Evolutionary conservation across 2,329 filamentous ascomycete genomes (phyloP).

Genomic region (Periconia sp.): DNA sequence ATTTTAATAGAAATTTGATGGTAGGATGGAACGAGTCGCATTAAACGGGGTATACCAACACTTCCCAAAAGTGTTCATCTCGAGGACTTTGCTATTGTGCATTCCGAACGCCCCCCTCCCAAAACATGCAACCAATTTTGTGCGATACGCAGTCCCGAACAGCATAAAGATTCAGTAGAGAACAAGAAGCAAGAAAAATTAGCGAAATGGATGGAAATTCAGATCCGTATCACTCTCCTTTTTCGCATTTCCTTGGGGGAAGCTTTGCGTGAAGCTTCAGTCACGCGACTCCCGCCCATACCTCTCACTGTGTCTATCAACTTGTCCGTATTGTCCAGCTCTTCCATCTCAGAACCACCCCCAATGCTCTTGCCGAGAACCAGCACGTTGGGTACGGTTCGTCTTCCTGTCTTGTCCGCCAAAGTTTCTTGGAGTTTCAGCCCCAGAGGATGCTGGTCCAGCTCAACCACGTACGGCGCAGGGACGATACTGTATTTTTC

Average conservation of each 20-base stretch:
- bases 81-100: not conserved
- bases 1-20: no score
- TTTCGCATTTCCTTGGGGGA: conserved; percentile 5
- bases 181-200: not conserved
- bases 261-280: conserved; percentile 23
- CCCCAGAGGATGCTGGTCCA: conserved; percentile 80
- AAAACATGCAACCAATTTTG: not conserved
- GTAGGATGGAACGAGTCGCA: not conserved
- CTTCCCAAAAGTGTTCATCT: not conserved
- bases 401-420: conserved; percentile 71
- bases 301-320: conserved; percentile 72
- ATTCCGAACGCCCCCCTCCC: not conserved
- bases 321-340: conserved; percentile 63
- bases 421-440: conserved; percentile 71
- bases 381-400: conserved; percentile 89
- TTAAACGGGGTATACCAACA: not conserved
- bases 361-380: conserved; percentile 87
- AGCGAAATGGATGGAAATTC: not conserved
- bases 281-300: conserved; percentile 70
- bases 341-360: conserved; percentile 81
- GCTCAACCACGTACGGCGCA: conserved; percentile 82
- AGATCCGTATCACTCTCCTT: not conserved
- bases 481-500: conserved; percentile 83
- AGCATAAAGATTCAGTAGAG: not conserved
- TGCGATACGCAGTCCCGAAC: no score